Evolutionary conservation across 768 basidiomycete species (phyloP).

Genomic region (Pleurotus sapidus): DNA sequence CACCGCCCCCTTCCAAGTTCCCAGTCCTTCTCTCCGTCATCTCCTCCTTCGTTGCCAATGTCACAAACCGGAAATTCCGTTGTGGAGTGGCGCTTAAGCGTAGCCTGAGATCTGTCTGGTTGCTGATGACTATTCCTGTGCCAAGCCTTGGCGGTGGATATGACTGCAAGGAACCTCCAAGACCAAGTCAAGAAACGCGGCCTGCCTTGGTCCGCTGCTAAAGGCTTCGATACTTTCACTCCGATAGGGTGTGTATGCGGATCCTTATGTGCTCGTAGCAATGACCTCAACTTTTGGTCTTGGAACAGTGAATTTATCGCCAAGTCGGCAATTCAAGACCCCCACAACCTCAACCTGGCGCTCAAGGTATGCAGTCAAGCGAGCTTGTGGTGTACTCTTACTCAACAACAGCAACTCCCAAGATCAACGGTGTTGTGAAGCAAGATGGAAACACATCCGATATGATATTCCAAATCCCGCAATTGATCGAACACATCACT

Average conservation of each 20-base stretch:
- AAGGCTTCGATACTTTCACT: constrained; percentile 97
- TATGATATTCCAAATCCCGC: constrained; percentile 92
- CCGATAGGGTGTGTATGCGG: constrained; percentile 67
- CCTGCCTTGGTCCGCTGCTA: constrained; percentile 96
- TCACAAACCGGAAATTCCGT: too few relatives aligned
- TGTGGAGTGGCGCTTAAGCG: too few relatives aligned
- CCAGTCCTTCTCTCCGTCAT: too few relatives aligned
- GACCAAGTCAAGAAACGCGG: constrained; percentile 90
- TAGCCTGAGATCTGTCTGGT: not conserved
- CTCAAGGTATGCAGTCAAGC: constrained; percentile 53
- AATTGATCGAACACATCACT: constrained; percentile 86
- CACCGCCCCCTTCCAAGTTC: not conserved
- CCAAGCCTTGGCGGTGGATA: constrained; percentile 88
- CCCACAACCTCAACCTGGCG: constrained; percentile 72
- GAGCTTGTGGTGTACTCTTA: too few relatives aligned
- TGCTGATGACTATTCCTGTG: constrained; percentile 7
- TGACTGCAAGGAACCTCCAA: constrained; percentile 96
- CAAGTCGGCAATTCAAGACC: constrained; percentile 62
- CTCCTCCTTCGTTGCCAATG: not conserved
- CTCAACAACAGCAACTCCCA: not conserved
- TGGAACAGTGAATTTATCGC: constrained; percentile 73
- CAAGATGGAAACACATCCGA: constrained; percentile 84
- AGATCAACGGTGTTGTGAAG: constrained; percentile 83
- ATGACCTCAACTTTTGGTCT: not conserved
- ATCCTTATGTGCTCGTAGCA: constrained; percentile 1